Percentiles rank a stretch among this genome's conserved stretches.
These are phyloP conservation scores for Wickerhamomyces kurtzmanii DNA, from an alignment of 805 yeast species.

Conservation along the genomic window DNA sequence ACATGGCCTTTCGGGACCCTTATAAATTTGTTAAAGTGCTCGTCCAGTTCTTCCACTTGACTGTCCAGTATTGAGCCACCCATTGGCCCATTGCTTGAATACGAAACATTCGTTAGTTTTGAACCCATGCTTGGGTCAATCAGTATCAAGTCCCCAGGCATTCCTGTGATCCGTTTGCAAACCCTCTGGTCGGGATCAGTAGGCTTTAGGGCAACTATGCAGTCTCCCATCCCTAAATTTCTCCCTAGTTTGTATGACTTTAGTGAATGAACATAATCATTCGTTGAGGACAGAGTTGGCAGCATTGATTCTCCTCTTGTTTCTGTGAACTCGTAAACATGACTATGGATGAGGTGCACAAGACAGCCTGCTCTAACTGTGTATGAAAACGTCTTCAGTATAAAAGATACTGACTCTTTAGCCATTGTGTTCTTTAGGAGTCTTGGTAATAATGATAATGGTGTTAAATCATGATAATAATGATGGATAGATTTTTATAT, in stretches of 20 bases:
- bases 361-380: conserved; percentile 52
- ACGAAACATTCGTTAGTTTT: conserved; percentile 15
- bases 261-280: conserved; percentile 73
- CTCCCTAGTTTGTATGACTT: conserved; percentile 58
- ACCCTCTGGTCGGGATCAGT: conserved; percentile 79
- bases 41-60: conserved; percentile 10
- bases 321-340: conserved; percentile 65
- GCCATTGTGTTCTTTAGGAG: too few species aligned
- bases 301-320: conserved; percentile 94
- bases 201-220: conserved; percentile 83
- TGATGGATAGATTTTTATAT: too few species aligned
- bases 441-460: too few species aligned
- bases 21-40: conserved; percentile 38
- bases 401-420: too few species aligned
- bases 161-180: conserved; percentile 88
- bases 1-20: conserved; percentile 89
- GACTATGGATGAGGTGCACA: conserved; percentile 56
- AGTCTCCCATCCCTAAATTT: conserved; percentile 69
- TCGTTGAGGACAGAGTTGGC: conserved; percentile 68
- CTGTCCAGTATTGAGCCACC: conserved; percentile 6
- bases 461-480: too few species aligned
- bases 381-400: conserved; percentile 32
- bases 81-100: not conserved
- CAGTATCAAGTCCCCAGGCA: conserved; percentile 86
- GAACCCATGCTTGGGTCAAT: conserved; percentile 69